phyloP scores from a whole-genome alignment of 2,329 filamentous ascomycete genomes.

The Colletotrichum sidae region DNA sequence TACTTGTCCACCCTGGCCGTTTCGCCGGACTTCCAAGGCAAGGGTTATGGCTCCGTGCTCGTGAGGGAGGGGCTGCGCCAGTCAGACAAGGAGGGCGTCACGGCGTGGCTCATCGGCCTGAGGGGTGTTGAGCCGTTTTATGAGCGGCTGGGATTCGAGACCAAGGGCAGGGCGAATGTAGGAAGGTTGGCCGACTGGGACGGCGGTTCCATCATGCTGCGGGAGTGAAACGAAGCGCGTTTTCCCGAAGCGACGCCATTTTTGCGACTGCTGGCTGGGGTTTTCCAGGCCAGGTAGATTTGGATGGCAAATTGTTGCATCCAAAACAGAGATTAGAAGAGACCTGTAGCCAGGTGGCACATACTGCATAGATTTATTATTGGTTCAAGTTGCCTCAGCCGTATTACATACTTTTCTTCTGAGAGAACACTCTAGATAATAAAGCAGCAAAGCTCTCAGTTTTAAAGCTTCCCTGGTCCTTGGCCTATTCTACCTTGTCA shows the following conservation, averaged over 20 bases:
- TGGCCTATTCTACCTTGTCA: too few relatives aligned
- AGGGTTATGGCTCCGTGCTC: conserved; percentile 46
- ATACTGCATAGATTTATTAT: neutral
- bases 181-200: conserved; percentile 50
- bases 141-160: conserved; percentile 46
- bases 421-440: too few relatives aligned
- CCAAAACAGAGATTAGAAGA: neutral
- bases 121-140: conserved; percentile 48
- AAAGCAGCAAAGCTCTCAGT: too few relatives aligned
- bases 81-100: conserved; percentile 44
- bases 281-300: too few relatives aligned
- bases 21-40: conserved; percentile 45
- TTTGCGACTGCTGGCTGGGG: too few relatives aligned
- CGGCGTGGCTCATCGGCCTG: conserved; percentile 49
- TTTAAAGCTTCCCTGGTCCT: too few relatives aligned
- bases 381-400: neutral
- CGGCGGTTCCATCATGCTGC: conserved; percentile 52
- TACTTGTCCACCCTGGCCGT: conserved; percentile 51
- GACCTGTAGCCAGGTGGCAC: neutral
- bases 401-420: too few relatives aligned
- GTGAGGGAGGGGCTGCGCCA: conserved; percentile 45
- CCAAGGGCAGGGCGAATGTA: conserved; percentile 50
- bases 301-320: too few relatives aligned
- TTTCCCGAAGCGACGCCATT: too few relatives aligned
- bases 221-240: conserved; percentile 41